Conservation (phyloP, 2,329 filamentous ascomycete species). For the Neonectria sp. region DNA sequence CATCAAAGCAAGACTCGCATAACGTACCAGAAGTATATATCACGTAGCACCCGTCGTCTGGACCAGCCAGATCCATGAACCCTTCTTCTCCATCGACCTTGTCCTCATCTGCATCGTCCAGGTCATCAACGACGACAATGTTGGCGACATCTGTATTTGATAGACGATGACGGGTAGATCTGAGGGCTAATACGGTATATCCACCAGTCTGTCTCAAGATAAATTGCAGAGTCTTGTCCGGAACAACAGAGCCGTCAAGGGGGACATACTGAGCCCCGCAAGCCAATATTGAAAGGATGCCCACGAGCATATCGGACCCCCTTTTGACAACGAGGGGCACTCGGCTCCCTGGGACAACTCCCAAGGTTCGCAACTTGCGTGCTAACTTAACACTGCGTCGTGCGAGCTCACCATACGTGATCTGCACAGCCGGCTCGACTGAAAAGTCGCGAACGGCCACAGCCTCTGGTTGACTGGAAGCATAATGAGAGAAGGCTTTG, state of each 20-base stretch:
- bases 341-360: constrained; percentile 62
- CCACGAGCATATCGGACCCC: constrained; percentile 70
- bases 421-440: constrained; percentile 44
- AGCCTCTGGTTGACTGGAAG: constrained; percentile 53
- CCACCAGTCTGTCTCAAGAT: constrained; percentile 64
- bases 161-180: constrained; percentile 51
- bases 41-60: constrained; percentile 60
- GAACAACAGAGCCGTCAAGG: constrained; percentile 69
- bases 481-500: constrained; percentile 56
- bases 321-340: constrained; percentile 70
- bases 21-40: constrained; percentile 68
- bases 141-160: constrained; percentile 34
- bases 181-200: constrained; percentile 61
- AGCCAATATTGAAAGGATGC: constrained; percentile 68
- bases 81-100: not conserved
- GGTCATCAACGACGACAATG: constrained; percentile 50
- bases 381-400: constrained; percentile 54
- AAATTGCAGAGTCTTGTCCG: constrained; percentile 63
- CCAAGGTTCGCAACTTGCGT: constrained; percentile 54
- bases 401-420: constrained; percentile 64
- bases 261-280: constrained; percentile 73
- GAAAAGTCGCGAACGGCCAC: constrained; percentile 58
- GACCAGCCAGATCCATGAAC: not conserved
- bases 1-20: not conserved
- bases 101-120: not conserved